These are phyloP conservation scores for Linderina pennispora DNA, from an alignment of 192 early-diverging fungal species.

Conservation along the genomic window DNA sequence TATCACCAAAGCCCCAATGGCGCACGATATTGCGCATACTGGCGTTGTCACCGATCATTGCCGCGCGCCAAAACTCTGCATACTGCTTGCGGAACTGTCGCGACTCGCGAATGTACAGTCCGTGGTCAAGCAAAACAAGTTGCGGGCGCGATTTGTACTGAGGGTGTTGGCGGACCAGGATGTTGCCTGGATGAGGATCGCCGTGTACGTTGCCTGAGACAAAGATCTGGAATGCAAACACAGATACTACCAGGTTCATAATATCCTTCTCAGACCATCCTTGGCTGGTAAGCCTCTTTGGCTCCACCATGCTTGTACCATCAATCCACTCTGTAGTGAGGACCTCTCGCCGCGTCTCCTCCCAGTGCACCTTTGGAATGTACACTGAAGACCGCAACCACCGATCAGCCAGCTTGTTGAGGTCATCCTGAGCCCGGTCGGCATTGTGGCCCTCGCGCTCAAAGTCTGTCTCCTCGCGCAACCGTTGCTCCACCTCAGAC, in stretches of 20 bases:
- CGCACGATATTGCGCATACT: constrained; percentile 58
- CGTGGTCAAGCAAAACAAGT: constrained; percentile 86
- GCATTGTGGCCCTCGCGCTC: constrained; percentile 78
- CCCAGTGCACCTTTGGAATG: constrained; percentile 73
- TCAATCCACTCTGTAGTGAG: constrained; percentile 90
- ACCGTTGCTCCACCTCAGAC: constrained; percentile 62
- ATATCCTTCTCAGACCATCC: constrained; percentile 41
- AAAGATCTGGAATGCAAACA: constrained; percentile 87
- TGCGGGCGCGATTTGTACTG: constrained; percentile 42
- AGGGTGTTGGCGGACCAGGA: constrained; percentile 70
- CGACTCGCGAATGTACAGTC: constrained; percentile 78
- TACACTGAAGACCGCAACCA: constrained; percentile 52
- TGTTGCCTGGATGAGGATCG: constrained; percentile 82
- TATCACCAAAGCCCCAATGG: constrained; percentile 59
- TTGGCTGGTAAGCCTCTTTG: constrained; percentile 16
- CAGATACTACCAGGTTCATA: constrained; percentile 68
- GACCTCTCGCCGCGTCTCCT: constrained; percentile 60
- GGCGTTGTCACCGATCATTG: constrained; percentile 66
- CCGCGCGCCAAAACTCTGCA: constrained; percentile 77
- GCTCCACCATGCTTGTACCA: constrained; percentile 65
- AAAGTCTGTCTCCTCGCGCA: constrained; percentile 86
- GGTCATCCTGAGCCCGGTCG: constrained; percentile 50
- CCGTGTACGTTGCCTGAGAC: constrained; percentile 81
- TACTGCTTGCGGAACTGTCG: constrained; percentile 68
- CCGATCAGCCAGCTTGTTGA: constrained; percentile 46